Evolutionary conservation across 805 yeast genomes (phyloP).

Genomic region (Sporopachydermia quercuum): DNA sequence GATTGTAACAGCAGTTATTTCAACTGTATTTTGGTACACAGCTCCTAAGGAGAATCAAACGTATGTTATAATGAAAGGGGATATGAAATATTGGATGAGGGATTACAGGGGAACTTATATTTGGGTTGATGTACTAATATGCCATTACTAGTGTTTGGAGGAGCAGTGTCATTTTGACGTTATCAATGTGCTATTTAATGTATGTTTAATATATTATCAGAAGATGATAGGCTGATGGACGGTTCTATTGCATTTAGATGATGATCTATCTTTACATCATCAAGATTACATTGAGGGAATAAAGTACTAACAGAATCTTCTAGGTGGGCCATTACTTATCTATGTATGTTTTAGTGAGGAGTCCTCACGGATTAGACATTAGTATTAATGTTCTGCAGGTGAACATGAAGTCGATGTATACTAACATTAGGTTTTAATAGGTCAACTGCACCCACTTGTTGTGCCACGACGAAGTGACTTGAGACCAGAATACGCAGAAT

Average conservation of each 20-base stretch:
- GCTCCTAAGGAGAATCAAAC: slow-evolving; percentile 77
- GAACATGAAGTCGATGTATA: background rate
- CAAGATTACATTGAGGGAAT: background rate
- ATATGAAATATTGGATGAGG: slow-evolving; percentile 2
- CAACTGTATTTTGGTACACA: slow-evolving; percentile 63
- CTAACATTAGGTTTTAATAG: slow-evolving; percentile 11
- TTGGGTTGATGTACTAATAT: background rate
- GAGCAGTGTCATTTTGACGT: slow-evolving; percentile 49
- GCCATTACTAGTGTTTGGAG: slow-evolving; percentile 33
- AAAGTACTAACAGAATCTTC: background rate
- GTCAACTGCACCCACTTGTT: slow-evolving; percentile 81
- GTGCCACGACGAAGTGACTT: slow-evolving; percentile 82
- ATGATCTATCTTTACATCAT: background rate
- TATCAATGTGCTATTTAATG: slow-evolving; percentile 72
- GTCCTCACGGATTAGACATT: too few relatives aligned
- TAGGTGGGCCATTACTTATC: slow-evolving; percentile 77
- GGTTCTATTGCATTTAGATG: too few relatives aligned
- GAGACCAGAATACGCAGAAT: slow-evolving; percentile 58
- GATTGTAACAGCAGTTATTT: slow-evolving; percentile 38
- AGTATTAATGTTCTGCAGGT: background rate
- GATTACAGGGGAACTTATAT: background rate
- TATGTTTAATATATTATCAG: slow-evolving; percentile 6
- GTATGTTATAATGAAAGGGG: slow-evolving; percentile 22
- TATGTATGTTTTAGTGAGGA: slow-evolving; percentile 25
- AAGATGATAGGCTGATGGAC: background rate